A percentile compares a stretch with the other conserved stretches of the same genome.
Evolutionary conservation across 176 grass and related monocot species (phyloP).

Genomic region (Zea luxurians): DNA sequence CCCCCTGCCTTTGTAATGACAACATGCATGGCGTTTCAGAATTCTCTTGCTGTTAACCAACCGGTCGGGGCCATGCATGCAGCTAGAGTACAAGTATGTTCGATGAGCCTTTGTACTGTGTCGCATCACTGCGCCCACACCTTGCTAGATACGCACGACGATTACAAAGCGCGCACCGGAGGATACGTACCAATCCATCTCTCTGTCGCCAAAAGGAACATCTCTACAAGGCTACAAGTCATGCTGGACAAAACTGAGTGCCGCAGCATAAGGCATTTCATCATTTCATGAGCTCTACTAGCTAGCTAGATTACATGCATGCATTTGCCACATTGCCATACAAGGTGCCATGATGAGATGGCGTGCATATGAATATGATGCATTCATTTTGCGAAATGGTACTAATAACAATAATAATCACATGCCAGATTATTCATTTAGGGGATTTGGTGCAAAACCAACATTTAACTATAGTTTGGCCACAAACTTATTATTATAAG

Average conservation of each 20-base stretch:
- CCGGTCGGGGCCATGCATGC: not conserved
- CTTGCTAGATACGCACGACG: not conserved
- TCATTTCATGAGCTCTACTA: not conserved
- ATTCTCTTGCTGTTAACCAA: not conserved
- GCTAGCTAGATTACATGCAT: no score
- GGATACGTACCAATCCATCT: not conserved
- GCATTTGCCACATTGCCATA: no score
- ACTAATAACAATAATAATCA: no score
- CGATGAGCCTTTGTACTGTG: slow-evolving; percentile 2
- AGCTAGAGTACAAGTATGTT: not conserved
- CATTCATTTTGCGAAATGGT: no score
- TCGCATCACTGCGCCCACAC: not conserved
- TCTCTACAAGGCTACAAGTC: not conserved
- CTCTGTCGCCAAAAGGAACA: slow-evolving; percentile 12
- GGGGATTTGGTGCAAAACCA: no score
- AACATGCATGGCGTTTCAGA: slow-evolving; percentile 2
- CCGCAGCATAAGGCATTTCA: not conserved
- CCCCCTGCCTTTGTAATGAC: slow-evolving; percentile 7
- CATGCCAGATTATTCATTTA: no score
- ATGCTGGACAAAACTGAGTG: not conserved
- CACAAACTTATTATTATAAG: no score
- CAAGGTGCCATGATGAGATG: no score
- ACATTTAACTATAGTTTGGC: no score
- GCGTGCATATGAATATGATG: no score
- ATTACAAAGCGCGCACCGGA: not conserved